Conservation (phyloP, 129 eudicot genomes). For the Calendula officinalis region DNA sequence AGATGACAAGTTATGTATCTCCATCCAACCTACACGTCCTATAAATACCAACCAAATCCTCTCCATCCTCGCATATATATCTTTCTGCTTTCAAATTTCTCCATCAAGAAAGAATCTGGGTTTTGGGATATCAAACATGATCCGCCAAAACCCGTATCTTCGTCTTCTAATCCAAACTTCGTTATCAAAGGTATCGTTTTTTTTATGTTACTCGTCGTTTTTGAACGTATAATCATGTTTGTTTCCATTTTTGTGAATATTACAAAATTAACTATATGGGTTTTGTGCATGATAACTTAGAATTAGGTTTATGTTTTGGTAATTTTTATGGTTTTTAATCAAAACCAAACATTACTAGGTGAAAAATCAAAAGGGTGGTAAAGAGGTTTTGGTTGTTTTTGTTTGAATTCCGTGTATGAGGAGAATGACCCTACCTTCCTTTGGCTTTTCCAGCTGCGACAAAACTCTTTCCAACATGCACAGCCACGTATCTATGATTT, state of each 20-base stretch:
- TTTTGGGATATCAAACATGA: not conserved
- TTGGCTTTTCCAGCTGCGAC: too few relatives aligned
- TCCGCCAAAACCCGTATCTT: not conserved
- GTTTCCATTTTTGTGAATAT: not conserved
- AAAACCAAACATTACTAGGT: not conserved
- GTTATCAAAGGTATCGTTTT: not conserved
- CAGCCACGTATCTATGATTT: too few relatives aligned
- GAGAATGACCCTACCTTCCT: too few relatives aligned
- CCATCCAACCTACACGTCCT: not conserved
- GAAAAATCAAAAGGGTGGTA: not conserved
- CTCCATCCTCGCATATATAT: not conserved
- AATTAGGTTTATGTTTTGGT: not conserved
- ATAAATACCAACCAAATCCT: not conserved
- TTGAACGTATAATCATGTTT: not conserved
- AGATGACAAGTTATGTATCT: too few relatives aligned
- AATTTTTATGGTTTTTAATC: not conserved
- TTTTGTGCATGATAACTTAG: not conserved
- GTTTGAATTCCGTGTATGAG: too few relatives aligned
- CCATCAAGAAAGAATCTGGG: not conserved
- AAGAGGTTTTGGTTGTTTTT: too few relatives aligned
- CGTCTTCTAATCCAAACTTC: not conserved
- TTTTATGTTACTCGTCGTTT: not conserved
- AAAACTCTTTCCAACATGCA: too few relatives aligned
- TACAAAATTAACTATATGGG: too few relatives aligned
- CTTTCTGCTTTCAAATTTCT: not conserved